Conservation (phyloP, 2,329 filamentous ascomycete species). For the Aspergillus tamarii region DNA sequence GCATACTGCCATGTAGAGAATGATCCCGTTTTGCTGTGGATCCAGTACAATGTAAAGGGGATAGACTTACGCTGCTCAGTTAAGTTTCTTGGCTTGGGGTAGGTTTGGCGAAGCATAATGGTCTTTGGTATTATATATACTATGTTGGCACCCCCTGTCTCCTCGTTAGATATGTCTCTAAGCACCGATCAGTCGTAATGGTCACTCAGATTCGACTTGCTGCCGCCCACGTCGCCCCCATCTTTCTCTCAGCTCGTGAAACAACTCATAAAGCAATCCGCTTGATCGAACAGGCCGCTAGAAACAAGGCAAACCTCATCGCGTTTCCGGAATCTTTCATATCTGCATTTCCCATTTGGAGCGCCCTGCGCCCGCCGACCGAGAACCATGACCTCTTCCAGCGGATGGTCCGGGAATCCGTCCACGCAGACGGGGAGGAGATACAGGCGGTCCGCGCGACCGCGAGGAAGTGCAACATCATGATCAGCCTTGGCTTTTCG, state of each 20-base stretch:
- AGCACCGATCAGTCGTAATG: neutral
- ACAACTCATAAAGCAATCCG: conserved; percentile 53
- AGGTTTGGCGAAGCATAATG: too few relatives aligned
- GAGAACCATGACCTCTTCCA: conserved; percentile 56
- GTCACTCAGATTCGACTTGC: neutral
- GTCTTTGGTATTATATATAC: too few relatives aligned
- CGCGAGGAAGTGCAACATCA: conserved; percentile 41
- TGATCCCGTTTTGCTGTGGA: too few relatives aligned
- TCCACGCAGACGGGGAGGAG: conserved; percentile 53
- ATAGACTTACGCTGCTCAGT: too few relatives aligned
- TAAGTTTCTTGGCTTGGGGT: too few relatives aligned
- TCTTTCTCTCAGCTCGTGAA: conserved; percentile 51
- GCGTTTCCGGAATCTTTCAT: conserved; percentile 60
- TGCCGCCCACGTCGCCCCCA: conserved; percentile 41
- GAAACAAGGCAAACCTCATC: conserved; percentile 52
- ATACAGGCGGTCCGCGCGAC: conserved; percentile 45
- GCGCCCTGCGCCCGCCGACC: conserved; percentile 49
- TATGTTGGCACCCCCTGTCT: too few relatives aligned
- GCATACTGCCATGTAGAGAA: too few relatives aligned
- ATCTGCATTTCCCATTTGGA: conserved; percentile 59
- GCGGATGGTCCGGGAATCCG: conserved; percentile 49
- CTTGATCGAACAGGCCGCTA: conserved; percentile 50
- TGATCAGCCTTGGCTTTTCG: conserved; percentile 56
- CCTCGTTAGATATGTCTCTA: neutral
- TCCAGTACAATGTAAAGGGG: too few relatives aligned